A percentile compares a stretch with the other conserved stretches of the same genome.
These are phyloP conservation scores for Escallonia herrerae DNA, from an alignment of 129 eudicot species.

Conservation along the genomic window DNA sequence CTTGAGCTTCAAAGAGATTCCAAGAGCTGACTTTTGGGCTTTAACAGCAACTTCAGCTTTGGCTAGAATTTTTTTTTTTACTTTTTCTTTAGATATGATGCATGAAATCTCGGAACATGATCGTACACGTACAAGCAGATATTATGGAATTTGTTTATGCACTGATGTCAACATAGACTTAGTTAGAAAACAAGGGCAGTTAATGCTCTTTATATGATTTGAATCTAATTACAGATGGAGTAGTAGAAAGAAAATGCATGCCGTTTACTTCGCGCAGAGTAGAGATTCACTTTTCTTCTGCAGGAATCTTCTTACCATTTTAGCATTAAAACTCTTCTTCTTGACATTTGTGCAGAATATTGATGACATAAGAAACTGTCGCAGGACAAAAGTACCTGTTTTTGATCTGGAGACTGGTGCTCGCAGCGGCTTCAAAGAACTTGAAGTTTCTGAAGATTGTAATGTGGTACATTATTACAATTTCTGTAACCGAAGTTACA, in stretches of 20 bases:
- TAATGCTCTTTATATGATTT: not conserved
- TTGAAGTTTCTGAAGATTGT: slow-evolving; percentile 93
- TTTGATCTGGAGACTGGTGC: slow-evolving; percentile 85
- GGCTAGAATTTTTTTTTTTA: too few relatives aligned
- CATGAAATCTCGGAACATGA: too few relatives aligned
- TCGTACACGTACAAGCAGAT: too few relatives aligned
- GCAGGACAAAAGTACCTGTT: slow-evolving; percentile 76
- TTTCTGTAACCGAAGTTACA: not conserved
- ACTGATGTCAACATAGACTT: too few relatives aligned
- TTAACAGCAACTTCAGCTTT: too few relatives aligned
- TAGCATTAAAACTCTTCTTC: slow-evolving; percentile 1
- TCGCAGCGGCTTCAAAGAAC: slow-evolving; percentile 81
- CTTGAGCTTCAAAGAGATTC: too few relatives aligned
- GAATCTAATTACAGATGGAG: not conserved
- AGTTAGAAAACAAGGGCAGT: too few relatives aligned
- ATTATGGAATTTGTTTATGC: too few relatives aligned
- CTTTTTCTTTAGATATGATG: too few relatives aligned
- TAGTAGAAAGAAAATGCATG: not conserved
- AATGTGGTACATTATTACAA: slow-evolving; percentile 55
- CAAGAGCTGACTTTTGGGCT: too few relatives aligned
- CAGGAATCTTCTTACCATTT: not conserved
- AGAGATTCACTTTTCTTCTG: slow-evolving; percentile 7
- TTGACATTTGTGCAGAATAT: slow-evolving; percentile 52
- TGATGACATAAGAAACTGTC: slow-evolving; percentile 60
- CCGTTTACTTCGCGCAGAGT: not conserved